phyloP scores from a whole-genome alignment of 225 moss, liverwort and hornwort genomes.

The Thuidium tamariscinum region DNA sequence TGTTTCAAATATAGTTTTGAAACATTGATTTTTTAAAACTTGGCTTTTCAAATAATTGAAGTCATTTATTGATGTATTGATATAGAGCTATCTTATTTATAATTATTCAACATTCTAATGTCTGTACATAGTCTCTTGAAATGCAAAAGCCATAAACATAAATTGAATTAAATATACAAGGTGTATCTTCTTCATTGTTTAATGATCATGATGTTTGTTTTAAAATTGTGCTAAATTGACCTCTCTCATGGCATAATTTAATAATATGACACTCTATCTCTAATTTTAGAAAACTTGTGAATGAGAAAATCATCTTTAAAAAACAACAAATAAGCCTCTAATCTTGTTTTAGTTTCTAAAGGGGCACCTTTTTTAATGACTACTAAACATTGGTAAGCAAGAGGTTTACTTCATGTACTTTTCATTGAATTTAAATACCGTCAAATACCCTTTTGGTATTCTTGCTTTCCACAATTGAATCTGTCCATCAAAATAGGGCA shows the following conservation, averaged over 20 bases:
- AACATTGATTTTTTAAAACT: too few relatives aligned
- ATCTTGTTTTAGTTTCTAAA: too few relatives aligned
- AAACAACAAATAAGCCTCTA: too few relatives aligned
- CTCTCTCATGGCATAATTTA: background rate
- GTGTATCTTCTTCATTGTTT: background rate
- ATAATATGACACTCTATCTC: background rate
- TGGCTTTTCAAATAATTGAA: background rate
- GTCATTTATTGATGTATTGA: background rate
- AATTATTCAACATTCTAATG: background rate
- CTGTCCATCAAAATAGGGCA: fast-evolving
- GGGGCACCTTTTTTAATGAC: too few relatives aligned
- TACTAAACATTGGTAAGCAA: too few relatives aligned
- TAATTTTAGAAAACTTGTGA: background rate
- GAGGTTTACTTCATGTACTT: too few relatives aligned
- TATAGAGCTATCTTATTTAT: background rate
- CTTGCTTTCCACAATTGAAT: fast-evolving
- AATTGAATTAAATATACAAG: background rate
- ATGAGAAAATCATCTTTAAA: background rate
- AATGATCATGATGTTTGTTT: background rate
- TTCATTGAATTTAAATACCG: too few relatives aligned
- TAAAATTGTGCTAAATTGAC: background rate
- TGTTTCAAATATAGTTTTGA: background rate
- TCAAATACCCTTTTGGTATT: background rate
- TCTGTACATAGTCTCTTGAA: background rate
- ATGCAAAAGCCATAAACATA: background rate